phyloP scores from a whole-genome alignment of 2,329 filamentous ascomycete genomes.

The Colletotrichum melonis region DNA sequence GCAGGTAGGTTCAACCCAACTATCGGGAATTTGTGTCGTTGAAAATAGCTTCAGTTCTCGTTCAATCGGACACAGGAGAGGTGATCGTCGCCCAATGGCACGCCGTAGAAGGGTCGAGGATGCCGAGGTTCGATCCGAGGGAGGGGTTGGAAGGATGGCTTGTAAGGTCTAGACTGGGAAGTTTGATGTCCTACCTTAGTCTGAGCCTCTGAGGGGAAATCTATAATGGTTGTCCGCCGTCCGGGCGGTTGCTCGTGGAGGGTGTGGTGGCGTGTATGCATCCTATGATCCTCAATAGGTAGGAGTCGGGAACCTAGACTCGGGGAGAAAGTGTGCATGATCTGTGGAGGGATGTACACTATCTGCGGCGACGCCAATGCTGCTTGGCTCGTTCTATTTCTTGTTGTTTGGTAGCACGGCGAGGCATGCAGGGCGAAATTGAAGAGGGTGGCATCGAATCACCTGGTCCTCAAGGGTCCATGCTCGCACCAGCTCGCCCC shows the following conservation, averaged over 20 bases:
- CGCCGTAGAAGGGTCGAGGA: neutral
- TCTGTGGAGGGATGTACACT: neutral
- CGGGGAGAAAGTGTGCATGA: neutral
- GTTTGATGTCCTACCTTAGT: neutral
- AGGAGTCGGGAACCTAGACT: neutral
- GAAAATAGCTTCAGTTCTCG: constrained; percentile 18
- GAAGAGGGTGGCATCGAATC: neutral
- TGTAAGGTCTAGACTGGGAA: neutral
- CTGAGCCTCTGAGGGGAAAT: neutral
- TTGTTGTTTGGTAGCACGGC: neutral
- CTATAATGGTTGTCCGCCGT: neutral
- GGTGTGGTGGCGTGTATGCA: constrained; percentile 15
- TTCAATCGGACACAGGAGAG: neutral
- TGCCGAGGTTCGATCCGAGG: constrained; percentile 28
- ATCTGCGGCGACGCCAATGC: constrained; percentile 1
- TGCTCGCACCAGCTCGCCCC: neutral
- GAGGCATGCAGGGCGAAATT: neutral
- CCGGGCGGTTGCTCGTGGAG: neutral
- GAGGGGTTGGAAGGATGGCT: neutral
- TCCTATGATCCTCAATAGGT: neutral
- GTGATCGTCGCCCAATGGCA: constrained; percentile 18
- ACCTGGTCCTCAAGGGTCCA: neutral
- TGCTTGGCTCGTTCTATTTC: neutral
- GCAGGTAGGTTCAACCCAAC: neutral
- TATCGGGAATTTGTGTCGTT: constrained; percentile 12